Base-by-base conservation (phyloP, 2,329 filamentous ascomycete species). In the Pseudocercospora vitis region DNA sequence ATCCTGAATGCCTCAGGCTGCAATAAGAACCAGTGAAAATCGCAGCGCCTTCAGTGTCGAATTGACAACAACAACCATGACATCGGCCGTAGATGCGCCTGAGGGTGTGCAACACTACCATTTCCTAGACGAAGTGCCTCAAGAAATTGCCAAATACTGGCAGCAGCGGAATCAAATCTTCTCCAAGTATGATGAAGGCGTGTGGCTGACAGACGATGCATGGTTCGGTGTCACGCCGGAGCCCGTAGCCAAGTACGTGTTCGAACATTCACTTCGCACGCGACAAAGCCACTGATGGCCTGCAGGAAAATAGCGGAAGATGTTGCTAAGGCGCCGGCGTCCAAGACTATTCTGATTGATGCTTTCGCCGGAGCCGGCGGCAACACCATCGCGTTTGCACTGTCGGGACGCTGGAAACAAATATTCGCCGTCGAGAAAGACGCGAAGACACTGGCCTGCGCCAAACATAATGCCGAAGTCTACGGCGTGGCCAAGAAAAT, bases 161-260 rank as follows among this genome's bases (percentile, higher is more conserved):
- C 80, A 86, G 12, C 91, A 97, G 67, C 83, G 94, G 55, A 86
- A 94, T 70, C 86, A 85, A 48, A 88, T 99, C 61, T 99, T 95
- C 73, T 86, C 86, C 12, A 81, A 81, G 63, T 99, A 96, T 69
- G 87, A 96, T 69, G 81, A 91, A 54, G 92, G 91, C 51, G 81
- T 99, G 61, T 87, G 85, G 77, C 84, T 99, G 79, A 99, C 95
- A 0, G 86, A 95, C 69, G 87, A 92, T 73, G 88, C 91, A 50
- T 99, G 94, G 94, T 99, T 94, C 70, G 94, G 91, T 51, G 91
- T 97, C 6, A 99, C 95, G 0, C 91, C 94, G 11, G 92, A 99
- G 71, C 88, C 89, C 3, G 83, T 99, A 23, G 94, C 94, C 56
- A 84, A 80, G 89, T 94, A 76, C 65, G 78, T 74, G 62, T 68